Conservation (phyloP, 805 yeast genomes). For the Yarrowia deformans region DNA sequence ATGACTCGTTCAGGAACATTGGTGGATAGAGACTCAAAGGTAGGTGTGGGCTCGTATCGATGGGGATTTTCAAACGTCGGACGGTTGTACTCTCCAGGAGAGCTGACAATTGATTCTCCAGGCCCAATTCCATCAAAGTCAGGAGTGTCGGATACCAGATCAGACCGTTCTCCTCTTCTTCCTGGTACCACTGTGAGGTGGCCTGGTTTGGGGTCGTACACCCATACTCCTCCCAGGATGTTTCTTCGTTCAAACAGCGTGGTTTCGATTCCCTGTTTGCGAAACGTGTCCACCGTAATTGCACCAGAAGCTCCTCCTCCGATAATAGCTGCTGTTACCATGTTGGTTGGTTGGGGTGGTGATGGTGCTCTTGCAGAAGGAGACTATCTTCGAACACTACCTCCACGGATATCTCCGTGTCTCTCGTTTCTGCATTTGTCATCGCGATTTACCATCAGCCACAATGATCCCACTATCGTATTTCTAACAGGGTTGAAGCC, state of each 20-base stretch:
- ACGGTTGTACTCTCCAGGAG: not conserved
- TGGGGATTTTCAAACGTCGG: conserved; percentile 25
- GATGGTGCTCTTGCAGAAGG: too few species aligned
- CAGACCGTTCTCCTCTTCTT: conserved; percentile 5
- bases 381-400: not conserved
- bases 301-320: conserved; percentile 32
- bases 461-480: not conserved
- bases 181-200: conserved; percentile 10
- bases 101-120: not conserved
- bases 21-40: conserved; percentile 9
- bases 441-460: conserved; percentile 16
- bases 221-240: conserved; percentile 31
- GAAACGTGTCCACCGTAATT: conserved; percentile 1
- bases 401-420: not conserved
- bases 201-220: not conserved
- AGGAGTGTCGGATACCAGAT: not conserved
- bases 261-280: not conserved
- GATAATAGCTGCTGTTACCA: not conserved
- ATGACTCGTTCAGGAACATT: conserved; percentile 29
- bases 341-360: not conserved
- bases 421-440: not conserved
- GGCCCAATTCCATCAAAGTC: conserved; percentile 22
- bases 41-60: conserved; percentile 18
- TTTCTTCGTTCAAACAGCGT: conserved; percentile 20
- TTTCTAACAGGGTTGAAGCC: conserved; percentile 37